Percentiles rank a stretch among this genome's conserved stretches.
Conservation (phyloP, 345 rosid species). For the Balakata baccata region DNA sequence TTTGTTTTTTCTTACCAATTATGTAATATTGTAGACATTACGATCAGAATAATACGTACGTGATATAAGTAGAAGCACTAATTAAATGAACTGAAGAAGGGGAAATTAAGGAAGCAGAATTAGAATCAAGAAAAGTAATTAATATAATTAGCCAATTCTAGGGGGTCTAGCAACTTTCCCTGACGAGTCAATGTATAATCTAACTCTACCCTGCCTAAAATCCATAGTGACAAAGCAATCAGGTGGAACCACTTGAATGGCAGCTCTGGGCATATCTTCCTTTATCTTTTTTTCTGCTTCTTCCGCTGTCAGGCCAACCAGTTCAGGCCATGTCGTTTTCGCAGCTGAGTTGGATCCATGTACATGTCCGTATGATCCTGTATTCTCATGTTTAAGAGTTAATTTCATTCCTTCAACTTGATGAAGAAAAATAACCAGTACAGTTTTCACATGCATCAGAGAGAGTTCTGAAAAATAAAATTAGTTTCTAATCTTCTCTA, state of each 20-base stretch:
- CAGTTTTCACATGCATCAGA: too few species aligned
- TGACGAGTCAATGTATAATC: constrained; percentile 34
- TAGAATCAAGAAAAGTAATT: too few species aligned
- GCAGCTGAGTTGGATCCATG: constrained; percentile 19
- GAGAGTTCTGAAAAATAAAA: neutral
- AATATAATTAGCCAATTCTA: constrained; percentile 28
- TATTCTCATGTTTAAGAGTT: neutral
- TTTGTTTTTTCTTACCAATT: too few species aligned
- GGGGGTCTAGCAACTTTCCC: constrained; percentile 39
- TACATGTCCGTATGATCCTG: constrained; percentile 30
- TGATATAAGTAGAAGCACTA: too few species aligned
- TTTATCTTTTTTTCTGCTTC: constrained; percentile 52
- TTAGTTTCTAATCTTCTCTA: too few species aligned
- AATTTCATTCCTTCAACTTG: too few species aligned
- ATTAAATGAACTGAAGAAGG: too few species aligned
- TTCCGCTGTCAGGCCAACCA: constrained; percentile 41
- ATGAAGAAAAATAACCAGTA: too few species aligned
- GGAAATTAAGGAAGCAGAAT: too few species aligned
- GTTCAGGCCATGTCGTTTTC: constrained; percentile 49
- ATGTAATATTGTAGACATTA: too few species aligned
- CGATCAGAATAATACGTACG: too few species aligned
- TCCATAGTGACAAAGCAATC: constrained; percentile 39
- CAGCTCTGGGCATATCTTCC: constrained; percentile 36
- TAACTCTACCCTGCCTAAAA: constrained; percentile 32
- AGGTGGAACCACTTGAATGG: constrained; percentile 40